These are phyloP conservation scores for Acer yangbiense DNA, from an alignment of 345 rosid genomes.

Conservation along the genomic window DNA sequence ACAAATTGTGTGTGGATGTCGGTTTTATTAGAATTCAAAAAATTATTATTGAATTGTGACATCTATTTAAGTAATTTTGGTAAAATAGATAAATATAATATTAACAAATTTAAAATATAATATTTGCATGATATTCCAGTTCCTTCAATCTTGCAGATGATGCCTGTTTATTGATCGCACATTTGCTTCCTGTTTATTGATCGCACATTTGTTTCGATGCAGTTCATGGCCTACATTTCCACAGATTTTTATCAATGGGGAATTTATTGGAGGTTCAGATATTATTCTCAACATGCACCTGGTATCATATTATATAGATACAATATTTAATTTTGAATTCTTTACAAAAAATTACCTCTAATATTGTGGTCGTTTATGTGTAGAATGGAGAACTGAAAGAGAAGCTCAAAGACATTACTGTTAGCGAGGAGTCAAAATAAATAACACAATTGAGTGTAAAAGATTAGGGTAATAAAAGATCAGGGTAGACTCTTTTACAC, in stretches of 20 bases:
- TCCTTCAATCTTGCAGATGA: not conserved
- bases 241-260: conserved; percentile 89
- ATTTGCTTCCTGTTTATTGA: no score
- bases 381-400: conserved; percentile 88
- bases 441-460: not conserved
- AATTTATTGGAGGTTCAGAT: conserved; percentile 95
- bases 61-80: no score
- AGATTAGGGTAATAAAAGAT: not conserved
- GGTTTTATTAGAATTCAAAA: no score
- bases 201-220: conserved; percentile 25
- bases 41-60: no score
- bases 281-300: conserved; percentile 88
- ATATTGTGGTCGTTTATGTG: conserved; percentile 8
- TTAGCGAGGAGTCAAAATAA: conserved; percentile 35
- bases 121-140: not conserved
- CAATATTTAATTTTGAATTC: not conserved
- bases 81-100: no score
- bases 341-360: not conserved
- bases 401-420: conserved; percentile 59
- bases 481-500: no score
- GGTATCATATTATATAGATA: conserved; percentile 36
- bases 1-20: no score
- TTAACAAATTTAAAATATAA: no score
- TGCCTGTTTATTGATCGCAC: not conserved
- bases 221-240: conserved; percentile 99